These are phyloP conservation scores for Fabrea salina DNA, from an alignment of 169 alveolate species.

Conservation along the genomic window DNA sequence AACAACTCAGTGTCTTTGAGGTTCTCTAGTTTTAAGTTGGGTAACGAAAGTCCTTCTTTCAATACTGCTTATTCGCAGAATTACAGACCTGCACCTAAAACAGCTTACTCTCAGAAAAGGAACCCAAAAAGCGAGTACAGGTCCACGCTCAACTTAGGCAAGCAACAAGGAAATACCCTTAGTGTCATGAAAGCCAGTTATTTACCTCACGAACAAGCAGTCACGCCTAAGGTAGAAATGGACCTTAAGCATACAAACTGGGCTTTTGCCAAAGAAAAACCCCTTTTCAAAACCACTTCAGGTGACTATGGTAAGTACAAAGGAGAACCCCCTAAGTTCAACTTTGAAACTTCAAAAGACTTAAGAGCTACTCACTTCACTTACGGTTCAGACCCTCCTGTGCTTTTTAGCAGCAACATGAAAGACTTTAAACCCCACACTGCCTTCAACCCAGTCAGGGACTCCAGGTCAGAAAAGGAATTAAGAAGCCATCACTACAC, in stretches of 20 bases:
- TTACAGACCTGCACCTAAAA: not conserved
- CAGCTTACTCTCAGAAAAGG: not conserved
- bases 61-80: not conserved
- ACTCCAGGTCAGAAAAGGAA: not conserved
- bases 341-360: not conserved
- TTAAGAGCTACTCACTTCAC: constrained; percentile 9
- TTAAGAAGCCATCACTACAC: constrained; percentile 3
- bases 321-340: not conserved
- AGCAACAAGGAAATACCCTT: too few relatives aligned
- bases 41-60: not conserved
- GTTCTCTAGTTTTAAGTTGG: not conserved
- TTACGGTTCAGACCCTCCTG: not conserved
- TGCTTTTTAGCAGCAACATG: not conserved
- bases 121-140: too few relatives aligned
- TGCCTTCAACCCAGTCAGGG: not conserved
- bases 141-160: too few relatives aligned
- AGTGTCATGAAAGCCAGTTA: too few relatives aligned
- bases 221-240: too few relatives aligned
- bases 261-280: too few relatives aligned
- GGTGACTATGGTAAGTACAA: not conserved
- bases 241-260: too few relatives aligned
- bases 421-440: not conserved
- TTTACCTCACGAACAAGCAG: too few relatives aligned
- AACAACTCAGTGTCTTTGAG: not conserved
- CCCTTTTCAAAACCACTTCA: constrained; percentile 19